Evolutionary conservation across 225 moss, liverwort and hornwort species (phyloP).

Genomic region (Bryoerythrophyllum caledonicum): DNA sequence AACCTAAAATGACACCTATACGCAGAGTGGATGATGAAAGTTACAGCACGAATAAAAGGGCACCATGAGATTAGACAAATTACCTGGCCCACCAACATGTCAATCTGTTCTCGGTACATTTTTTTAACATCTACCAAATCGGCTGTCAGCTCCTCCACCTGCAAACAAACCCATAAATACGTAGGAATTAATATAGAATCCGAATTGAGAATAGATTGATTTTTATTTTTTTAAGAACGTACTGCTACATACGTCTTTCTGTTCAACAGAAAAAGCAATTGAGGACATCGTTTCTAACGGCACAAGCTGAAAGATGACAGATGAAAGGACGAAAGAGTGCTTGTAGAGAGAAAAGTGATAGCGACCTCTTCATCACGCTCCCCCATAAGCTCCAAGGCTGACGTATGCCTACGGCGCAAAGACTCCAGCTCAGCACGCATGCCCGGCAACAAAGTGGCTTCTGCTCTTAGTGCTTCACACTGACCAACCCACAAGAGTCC

Average conservation of each 20-base stretch:
- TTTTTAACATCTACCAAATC: constrained; percentile 97
- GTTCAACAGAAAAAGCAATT: neutral
- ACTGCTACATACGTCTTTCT: neutral
- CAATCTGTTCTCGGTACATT: constrained; percentile 99
- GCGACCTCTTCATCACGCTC: constrained; percentile 98
- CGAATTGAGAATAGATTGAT: neutral
- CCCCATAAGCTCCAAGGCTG: constrained; percentile 99
- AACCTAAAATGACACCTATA: neutral
- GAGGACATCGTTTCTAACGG: neutral
- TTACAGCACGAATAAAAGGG: neutral
- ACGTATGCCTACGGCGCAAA: constrained; percentile 88
- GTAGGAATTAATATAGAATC: constrained; percentile 1
- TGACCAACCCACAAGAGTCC: constrained; percentile 36
- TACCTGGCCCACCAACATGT: constrained; percentile 97
- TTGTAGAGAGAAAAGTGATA: neutral
- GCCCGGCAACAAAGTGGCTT: constrained; percentile 77
- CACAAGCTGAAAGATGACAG: neutral
- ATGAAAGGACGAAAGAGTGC: neutral
- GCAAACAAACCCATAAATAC: constrained; percentile 22
- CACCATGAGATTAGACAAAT: constrained; percentile 8
- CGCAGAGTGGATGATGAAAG: neutral
- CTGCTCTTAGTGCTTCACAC: constrained; percentile 82
- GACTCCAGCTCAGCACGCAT: constrained; percentile 97
- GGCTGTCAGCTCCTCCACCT: constrained; percentile 99
- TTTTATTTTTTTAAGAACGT: no score